Conservation (phyloP, 768 basidiomycete species). For the Tremella mesenterica region DNA sequence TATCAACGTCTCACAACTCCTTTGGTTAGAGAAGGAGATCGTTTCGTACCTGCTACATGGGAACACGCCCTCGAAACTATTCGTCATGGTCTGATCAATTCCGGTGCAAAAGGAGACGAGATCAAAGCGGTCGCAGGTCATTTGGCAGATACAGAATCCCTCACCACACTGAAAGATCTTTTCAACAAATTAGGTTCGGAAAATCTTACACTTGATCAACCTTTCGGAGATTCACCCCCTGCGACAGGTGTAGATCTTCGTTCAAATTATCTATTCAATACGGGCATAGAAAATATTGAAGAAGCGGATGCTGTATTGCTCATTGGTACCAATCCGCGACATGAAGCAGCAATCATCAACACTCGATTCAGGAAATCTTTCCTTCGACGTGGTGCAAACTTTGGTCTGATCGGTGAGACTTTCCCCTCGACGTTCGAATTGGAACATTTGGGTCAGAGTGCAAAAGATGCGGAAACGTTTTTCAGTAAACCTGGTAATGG, state of each 20-base stretch:
- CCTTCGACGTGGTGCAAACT: constrained; percentile 74
- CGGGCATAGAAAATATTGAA: constrained; percentile 81
- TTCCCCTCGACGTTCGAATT: constrained; percentile 89
- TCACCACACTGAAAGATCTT: constrained; percentile 88
- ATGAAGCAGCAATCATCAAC: constrained; percentile 95
- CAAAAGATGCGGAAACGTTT: constrained; percentile 68
- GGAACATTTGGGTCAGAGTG: constrained; percentile 72
- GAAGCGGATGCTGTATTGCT: constrained; percentile 85
- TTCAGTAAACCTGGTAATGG: constrained; percentile 52
- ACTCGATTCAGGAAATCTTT: constrained; percentile 92
- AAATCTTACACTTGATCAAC: constrained; percentile 74
- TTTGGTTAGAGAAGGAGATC: constrained; percentile 79
- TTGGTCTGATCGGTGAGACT: constrained; percentile 82
- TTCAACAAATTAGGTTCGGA: constrained; percentile 89
- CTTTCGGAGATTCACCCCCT: constrained; percentile 59
- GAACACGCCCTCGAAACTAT: constrained; percentile 74
- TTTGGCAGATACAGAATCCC: constrained; percentile 84
- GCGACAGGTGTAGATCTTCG: constrained; percentile 79
- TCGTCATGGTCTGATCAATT: constrained; percentile 63
- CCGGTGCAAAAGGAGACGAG: constrained; percentile 80
- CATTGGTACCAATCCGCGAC: constrained; percentile 91
- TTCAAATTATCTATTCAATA: constrained; percentile 93
- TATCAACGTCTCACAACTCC: constrained; percentile 93
- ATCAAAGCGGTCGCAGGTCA: constrained; percentile 91
- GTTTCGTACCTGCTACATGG: constrained; percentile 85